phyloP scores from a whole-genome alignment of 192 early-diverging fungal genomes.

The Funneliformis mosseae region DNA sequence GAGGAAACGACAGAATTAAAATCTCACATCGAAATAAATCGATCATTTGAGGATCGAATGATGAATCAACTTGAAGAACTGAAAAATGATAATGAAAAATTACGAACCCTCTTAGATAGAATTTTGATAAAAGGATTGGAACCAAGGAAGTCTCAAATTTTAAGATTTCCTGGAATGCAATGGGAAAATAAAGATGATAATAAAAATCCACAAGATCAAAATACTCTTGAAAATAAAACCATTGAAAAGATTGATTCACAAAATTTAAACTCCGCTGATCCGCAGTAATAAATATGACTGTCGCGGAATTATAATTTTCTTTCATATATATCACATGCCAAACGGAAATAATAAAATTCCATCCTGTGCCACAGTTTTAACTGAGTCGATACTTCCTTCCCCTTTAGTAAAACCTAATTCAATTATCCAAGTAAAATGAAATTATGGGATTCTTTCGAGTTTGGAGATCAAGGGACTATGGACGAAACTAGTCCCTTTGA shows the following conservation, averaged over 20 bases:
- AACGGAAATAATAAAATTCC: neutral
- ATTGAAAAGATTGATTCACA: neutral
- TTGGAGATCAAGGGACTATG: conserved; percentile 50
- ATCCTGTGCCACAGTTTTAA: too few species aligned
- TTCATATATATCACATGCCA: neutral
- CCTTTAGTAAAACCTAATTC: neutral
- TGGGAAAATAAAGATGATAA: neutral
- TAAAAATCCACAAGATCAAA: neutral
- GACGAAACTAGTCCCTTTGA: conserved; percentile 52
- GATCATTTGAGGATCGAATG: conserved; percentile 2
- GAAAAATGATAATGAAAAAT: conserved; percentile 11
- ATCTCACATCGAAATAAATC: neutral
- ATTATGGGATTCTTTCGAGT: conserved; percentile 33
- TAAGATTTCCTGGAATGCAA: neutral
- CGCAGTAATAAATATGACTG: neutral
- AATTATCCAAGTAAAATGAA: conserved; percentile 1
- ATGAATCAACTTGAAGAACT: neutral
- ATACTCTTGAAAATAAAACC: too few species aligned
- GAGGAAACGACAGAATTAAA: neutral
- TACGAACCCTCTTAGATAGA: neutral
- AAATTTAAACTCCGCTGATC: too few species aligned
- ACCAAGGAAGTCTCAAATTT: neutral
- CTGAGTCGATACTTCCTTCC: too few species aligned
- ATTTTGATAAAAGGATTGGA: neutral
- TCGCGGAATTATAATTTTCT: neutral